A percentile compares a stretch with the other conserved stretches of the same genome.
phyloP scores from a whole-genome alignment of 805 yeast species.

The Blastobotrys attinorum region DNA sequence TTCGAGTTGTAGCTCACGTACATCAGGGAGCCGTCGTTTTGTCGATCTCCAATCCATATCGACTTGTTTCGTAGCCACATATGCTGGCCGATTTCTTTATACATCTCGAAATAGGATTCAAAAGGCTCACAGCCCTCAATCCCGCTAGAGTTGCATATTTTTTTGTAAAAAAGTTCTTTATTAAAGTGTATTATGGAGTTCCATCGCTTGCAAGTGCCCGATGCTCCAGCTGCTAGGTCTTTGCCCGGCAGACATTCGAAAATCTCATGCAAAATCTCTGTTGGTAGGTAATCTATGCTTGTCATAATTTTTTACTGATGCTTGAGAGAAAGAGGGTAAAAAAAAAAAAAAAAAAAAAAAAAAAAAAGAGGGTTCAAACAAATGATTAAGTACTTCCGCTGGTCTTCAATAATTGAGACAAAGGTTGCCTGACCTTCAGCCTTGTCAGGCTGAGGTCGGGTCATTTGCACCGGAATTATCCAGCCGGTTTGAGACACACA shows the following conservation, averaged over 20 bases:
- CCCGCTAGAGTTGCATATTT: constrained; percentile 8
- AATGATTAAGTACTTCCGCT: no score
- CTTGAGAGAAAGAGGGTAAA: not conserved
- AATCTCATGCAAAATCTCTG: constrained; percentile 15
- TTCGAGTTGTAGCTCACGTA: no score
- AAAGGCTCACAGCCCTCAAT: constrained; percentile 14
- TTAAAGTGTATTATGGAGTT: constrained; percentile 1
- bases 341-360: not conserved
- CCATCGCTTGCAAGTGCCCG: constrained; percentile 14
- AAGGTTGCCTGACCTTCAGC: no score
- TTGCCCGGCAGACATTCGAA: constrained; percentile 11
- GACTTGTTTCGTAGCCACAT: constrained; percentile 20
- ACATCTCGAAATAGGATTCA: constrained; percentile 11
- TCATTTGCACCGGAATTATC: no score
- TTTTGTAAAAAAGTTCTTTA: constrained; percentile 17
- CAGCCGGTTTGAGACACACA: no score
- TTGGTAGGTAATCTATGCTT: constrained; percentile 11
- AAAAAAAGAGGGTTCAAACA: not conserved
- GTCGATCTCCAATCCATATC: constrained; percentile 27
- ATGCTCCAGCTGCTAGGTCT: no score
- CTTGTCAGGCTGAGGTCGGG: no score
- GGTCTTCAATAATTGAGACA: no score
- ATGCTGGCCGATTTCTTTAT: constrained; percentile 13
- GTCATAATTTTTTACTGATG: not conserved
- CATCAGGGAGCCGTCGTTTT: no score